Evolutionary conservation across 108 stramenopile genomes (phyloP).

Genomic region (Schizochytrium sp.): DNA sequence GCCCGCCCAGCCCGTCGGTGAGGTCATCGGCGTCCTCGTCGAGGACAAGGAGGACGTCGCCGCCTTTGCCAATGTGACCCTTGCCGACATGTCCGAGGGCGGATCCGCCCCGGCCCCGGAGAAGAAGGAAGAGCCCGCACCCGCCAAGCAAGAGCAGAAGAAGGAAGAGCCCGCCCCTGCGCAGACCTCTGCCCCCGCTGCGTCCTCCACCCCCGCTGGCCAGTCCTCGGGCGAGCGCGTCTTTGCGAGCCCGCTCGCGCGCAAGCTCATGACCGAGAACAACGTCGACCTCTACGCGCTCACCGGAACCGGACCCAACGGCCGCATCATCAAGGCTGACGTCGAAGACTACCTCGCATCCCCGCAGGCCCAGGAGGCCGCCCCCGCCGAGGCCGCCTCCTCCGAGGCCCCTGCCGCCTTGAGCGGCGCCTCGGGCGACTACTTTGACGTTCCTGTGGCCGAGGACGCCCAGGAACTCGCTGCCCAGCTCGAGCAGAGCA

Average conservation of each 20-base stretch:
- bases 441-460: conserved; percentile 57
- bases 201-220: conserved; percentile 23
- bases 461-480: conserved; percentile 56
- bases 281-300: conserved; percentile 61
- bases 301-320: conserved; percentile 76
- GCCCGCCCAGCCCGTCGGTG: neutral
- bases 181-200: neutral
- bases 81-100: neutral
- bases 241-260: conserved; percentile 79
- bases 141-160: neutral
- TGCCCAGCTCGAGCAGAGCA: conserved; percentile 62
- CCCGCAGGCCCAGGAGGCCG: conserved; percentile 15
- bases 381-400: conserved; percentile 19
- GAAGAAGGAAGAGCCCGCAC: neutral
- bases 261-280: conserved; percentile 69
- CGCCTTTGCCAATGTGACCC: neutral
- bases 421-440: conserved; percentile 34
- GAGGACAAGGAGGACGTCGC: conserved; percentile 26
- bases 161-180: neutral
- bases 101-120: neutral
- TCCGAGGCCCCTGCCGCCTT: conserved; percentile 25
- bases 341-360: conserved; percentile 65
- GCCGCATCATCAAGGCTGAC: conserved; percentile 86
- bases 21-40: conserved; percentile 8
- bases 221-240: conserved; percentile 53